phyloP scores from a whole-genome alignment of 1,284 basidiomycete species.

The Rhizoctonia solani region DNA sequence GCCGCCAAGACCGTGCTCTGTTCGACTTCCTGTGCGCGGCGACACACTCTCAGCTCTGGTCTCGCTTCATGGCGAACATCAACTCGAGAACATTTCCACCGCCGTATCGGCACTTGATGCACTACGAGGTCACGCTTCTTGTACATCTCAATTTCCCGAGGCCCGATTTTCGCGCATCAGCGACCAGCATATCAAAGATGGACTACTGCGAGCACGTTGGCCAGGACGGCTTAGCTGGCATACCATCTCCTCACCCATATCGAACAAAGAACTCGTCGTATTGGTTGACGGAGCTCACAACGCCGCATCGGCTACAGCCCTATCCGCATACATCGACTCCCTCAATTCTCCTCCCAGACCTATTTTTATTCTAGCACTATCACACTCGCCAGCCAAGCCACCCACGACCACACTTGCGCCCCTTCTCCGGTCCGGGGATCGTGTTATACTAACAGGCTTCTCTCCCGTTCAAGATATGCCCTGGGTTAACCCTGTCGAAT shows the following conservation, averaged over 20 bases:
- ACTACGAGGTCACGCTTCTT: slow-evolving; percentile 50
- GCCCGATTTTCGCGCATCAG: slow-evolving; percentile 50
- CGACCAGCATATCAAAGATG: slow-evolving; percentile 54
- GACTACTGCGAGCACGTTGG: slow-evolving; percentile 71
- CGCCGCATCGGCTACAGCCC: slow-evolving; percentile 71
- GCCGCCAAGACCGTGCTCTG: slow-evolving; percentile 49
- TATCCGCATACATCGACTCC: slow-evolving; percentile 71
- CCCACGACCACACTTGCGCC: slow-evolving; percentile 70
- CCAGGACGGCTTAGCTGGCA: slow-evolving; percentile 79
- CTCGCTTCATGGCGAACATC: slow-evolving; percentile 79
- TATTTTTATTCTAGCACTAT: slow-evolving; percentile 76
- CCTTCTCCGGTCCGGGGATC: slow-evolving; percentile 54
- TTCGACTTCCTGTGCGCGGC: slow-evolving; percentile 45
- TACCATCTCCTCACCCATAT: slow-evolving; percentile 41
- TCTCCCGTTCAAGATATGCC: slow-evolving; percentile 86
- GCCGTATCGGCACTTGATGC: slow-evolving; percentile 68
- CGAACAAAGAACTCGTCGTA: slow-evolving; percentile 45
- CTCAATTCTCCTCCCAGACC: slow-evolving; percentile 45
- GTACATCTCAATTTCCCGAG: slow-evolving; percentile 2
- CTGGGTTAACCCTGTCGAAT: slow-evolving; percentile 74
- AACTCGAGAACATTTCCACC: slow-evolving; percentile 77
- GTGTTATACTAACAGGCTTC: slow-evolving; percentile 58
- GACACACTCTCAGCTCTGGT: slow-evolving; percentile 41
- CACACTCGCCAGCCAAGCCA: slow-evolving; percentile 80
- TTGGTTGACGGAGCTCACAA: slow-evolving; percentile 97